phyloP scores from a whole-genome alignment of 345 rosid genomes.

The Acer yangbiense region DNA sequence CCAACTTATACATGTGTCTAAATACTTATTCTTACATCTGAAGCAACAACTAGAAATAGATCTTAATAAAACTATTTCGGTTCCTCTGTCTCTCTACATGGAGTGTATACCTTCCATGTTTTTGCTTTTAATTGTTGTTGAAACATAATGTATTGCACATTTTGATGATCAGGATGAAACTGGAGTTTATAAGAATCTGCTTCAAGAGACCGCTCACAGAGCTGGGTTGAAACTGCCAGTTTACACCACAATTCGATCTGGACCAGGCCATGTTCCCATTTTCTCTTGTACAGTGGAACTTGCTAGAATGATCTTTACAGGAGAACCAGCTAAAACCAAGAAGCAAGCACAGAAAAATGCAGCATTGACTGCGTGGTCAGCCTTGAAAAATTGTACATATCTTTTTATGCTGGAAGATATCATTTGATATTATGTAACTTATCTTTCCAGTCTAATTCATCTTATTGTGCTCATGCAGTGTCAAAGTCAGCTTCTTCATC shows the following conservation, averaged over 20 bases:
- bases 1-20: neutral
- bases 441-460: slow-evolving; percentile 18
- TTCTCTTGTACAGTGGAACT: slow-evolving; percentile 49
- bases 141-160: slow-evolving; percentile 6
- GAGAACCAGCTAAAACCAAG: slow-evolving; percentile 48
- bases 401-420: neutral
- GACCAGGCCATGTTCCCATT: slow-evolving; percentile 45
- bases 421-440: slow-evolving; percentile 2
- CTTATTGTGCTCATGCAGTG: slow-evolving; percentile 18
- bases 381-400: slow-evolving; percentile 35
- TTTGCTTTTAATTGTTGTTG: neutral
- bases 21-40: slow-evolving; percentile 1
- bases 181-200: slow-evolving; percentile 52
- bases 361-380: slow-evolving; percentile 47
- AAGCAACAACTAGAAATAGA: neutral
- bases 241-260: slow-evolving; percentile 46
- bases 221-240: slow-evolving; percentile 51
- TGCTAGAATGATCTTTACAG: slow-evolving; percentile 43
- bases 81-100: neutral
- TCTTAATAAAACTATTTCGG: neutral
- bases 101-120: neutral
- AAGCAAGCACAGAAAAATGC: slow-evolving; percentile 57
- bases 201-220: slow-evolving; percentile 50
- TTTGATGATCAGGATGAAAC: slow-evolving; percentile 47
- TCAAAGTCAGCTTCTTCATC: slow-evolving; percentile 20